Evolutionary conservation across 2,329 filamentous ascomycete species (phyloP).

Genomic region (Cryphonectria japonica): DNA sequence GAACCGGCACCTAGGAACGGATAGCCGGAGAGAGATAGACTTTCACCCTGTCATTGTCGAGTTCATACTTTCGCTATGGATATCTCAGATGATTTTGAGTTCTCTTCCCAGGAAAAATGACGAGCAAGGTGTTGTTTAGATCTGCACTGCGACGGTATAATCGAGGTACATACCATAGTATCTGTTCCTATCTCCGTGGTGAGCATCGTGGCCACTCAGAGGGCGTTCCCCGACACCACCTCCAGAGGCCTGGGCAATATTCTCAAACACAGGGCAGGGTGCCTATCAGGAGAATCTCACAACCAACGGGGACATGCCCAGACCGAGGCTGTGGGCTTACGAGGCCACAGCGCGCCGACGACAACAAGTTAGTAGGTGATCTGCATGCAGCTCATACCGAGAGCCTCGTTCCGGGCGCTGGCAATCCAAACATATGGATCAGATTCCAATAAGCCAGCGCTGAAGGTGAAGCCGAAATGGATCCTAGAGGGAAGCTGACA

Average conservation of each 20-base stretch:
- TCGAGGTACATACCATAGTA: neutral
- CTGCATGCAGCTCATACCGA: slow-evolving; percentile 13
- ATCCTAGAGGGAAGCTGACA: neutral
- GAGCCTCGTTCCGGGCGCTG: neutral
- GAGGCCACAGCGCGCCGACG: neutral
- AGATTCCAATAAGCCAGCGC: neutral
- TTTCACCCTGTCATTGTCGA: neutral
- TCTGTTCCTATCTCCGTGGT: slow-evolving; percentile 15
- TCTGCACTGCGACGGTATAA: neutral
- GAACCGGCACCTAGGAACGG: neutral
- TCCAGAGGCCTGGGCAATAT: slow-evolving; percentile 31
- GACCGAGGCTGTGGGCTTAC: neutral
- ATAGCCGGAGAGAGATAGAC: neutral
- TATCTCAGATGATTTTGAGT: neutral
- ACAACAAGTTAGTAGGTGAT: neutral
- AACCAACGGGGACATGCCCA: neutral
- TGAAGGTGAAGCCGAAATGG: neutral
- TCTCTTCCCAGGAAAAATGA: neutral
- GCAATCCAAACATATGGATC: slow-evolving; percentile 1
- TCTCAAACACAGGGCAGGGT: slow-evolving; percentile 32
- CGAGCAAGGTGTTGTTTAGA: neutral
- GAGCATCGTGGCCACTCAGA: slow-evolving; percentile 20
- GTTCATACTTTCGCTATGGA: neutral
- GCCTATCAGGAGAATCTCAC: slow-evolving; percentile 25
- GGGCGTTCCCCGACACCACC: slow-evolving; percentile 22